Evolutionary conservation across 257 asterid species (phyloP), one percentile per base, ranked within the genome.

Genomic region (Avicennia marina): DNA sequence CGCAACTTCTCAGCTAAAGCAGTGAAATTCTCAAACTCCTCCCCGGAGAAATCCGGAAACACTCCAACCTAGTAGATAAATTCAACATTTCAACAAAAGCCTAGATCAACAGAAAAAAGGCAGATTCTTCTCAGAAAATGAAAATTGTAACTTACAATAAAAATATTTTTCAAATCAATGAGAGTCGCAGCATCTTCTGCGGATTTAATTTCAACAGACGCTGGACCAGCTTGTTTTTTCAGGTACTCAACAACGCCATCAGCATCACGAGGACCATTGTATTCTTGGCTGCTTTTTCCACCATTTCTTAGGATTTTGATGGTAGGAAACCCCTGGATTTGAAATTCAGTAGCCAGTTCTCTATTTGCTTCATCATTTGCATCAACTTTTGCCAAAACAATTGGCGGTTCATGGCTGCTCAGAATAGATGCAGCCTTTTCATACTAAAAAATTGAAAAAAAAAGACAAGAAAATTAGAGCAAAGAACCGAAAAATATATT

Each of bases 251-350:
- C 86, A 21, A 89, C 86, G 21, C 97, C 94, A 60, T 76, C 86
- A 43, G 94, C 87, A 42, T 89, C 88, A 24, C 97, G 95, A 43
- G 95, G 95, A 39, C 94, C 97, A 3, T 81, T 86, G 64, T 86
- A 89, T 0, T 84, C 95, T 51, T 83, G 90, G 59, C 66, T 40
- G 10, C 13, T 19, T 24, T 84, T 78, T 3, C 90, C 97, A 52
- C 93, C 95, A 42, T 86, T 71, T 63, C 89, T 75, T n/a, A 89
- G 40, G 72, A 89, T 81, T 58, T 89, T 89, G 66, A 89, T 32
- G 26, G 97, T 84, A 11, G 95, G 97, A 34, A 86, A 86, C 26
- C 97, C 97, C 51, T 75, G 82, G 67, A 89, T 29, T 60, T 81
- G n/a, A 66, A 33, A 86, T 50, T 84, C 67, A 5, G 68, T 38